Evolutionary conservation across 2,329 filamentous ascomycete genomes (phyloP), one percentile per base, ranked within the genome.

Genomic region (Diaporthe amygdali): DNA sequence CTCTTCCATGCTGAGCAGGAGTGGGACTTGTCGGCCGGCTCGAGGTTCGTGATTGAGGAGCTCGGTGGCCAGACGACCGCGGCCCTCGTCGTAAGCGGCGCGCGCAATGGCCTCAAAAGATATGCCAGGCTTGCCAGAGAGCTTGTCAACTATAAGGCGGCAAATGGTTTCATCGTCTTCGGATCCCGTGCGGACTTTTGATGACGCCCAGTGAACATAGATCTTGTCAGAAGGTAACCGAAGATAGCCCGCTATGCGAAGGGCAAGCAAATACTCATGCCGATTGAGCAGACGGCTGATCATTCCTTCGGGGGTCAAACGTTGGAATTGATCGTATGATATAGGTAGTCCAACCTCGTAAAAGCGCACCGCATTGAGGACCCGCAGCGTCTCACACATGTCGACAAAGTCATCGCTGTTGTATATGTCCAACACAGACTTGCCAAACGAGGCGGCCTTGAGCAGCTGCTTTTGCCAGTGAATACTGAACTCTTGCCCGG

Each of bases 341-440:
- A 99, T 81, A 0, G 96, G 95, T 27, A 99, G 85, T 2, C 96
- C 96, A 67, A 98, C 89, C 77, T 97, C 93, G 79, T 96, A 98
- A 80, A 93, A 97, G 66, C 96, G 91, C 15, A 96, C 93, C 8
- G 96, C 96, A 77, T 98, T 98, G 59, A 99, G 86, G 0, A 99
- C 95, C 20, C 96, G 92, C 20, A 99, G 84, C 0, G 92, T 96
- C 81, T 99, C 96, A 76, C 95, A 97, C 92, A 98, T 98, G 74
- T 98, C 96, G 68, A 99, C 96, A 82, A 98, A 99, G 75, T 99
- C 96, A 78, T 99, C 96, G 78, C 95, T 98, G 81, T 96, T 98
- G 83, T 98, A 99, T 15, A 98, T 91, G 77, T 98, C 96, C 4
- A 99, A 88, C 0, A 98, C 96, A 0, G 96, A 98, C 81, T 99